phyloP scores from a whole-genome alignment of 192 early-diverging fungal species.

The Coemansia sp. region DNA sequence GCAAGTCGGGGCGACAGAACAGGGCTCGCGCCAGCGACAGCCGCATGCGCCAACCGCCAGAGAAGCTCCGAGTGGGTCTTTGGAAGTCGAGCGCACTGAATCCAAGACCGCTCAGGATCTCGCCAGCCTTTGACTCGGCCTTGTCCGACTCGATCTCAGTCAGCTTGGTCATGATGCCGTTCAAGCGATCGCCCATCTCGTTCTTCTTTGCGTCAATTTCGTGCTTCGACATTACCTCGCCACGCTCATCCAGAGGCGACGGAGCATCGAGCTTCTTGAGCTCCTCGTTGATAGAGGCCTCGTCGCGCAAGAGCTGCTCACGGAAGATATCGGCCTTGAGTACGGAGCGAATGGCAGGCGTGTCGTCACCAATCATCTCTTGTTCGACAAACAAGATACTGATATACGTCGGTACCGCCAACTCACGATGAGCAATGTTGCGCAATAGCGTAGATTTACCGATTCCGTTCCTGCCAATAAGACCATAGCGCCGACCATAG shows the following conservation, averaged over 20 bases:
- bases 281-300: slow-evolving; percentile 61
- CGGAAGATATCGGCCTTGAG: slow-evolving; percentile 92
- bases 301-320: slow-evolving; percentile 83
- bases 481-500: slow-evolving; percentile 90
- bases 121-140: slow-evolving; percentile 93
- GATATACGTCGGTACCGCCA: slow-evolving; percentile 86
- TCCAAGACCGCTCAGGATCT: slow-evolving; percentile 95
- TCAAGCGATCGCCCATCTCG: slow-evolving; percentile 59
- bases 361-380: slow-evolving; percentile 93
- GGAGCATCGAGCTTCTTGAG: slow-evolving; percentile 42
- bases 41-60: slow-evolving; percentile 99
- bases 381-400: slow-evolving; percentile 97
- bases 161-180: slow-evolving; percentile 80
- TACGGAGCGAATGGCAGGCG: slow-evolving; percentile 80
- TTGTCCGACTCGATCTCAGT: slow-evolving; percentile 96
- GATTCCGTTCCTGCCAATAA: slow-evolving; percentile 92
- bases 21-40: slow-evolving; percentile 93
- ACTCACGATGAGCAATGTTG: slow-evolving; percentile 79
- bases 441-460: slow-evolving; percentile 81
- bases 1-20: slow-evolving; percentile 91
- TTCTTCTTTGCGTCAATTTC: slow-evolving; percentile 60
- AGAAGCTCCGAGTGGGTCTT: slow-evolving; percentile 88
- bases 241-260: slow-evolving; percentile 48
- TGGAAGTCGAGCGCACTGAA: slow-evolving; percentile 77
- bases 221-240: slow-evolving; percentile 54